Conservation (phyloP, 2,329 filamentous ascomycete genomes). For the Ophiostoma piceae region DNA sequence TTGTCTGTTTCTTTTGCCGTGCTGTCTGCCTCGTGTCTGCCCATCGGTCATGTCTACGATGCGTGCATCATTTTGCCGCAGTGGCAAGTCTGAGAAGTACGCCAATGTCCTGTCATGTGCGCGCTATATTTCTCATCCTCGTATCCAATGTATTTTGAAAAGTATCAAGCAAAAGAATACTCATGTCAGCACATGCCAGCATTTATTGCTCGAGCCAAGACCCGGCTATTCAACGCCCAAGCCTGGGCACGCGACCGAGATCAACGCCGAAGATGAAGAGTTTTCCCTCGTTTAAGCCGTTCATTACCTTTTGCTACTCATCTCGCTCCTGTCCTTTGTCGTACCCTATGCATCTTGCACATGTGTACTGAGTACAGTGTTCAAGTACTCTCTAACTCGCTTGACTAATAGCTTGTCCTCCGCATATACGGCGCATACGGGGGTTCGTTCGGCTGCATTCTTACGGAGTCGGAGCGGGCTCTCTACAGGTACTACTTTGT, state of each 20-base stretch:
- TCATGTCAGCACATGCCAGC: not conserved
- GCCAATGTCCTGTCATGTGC: not conserved
- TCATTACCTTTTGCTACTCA: not conserved
- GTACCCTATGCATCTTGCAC: no score
- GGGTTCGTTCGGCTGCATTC: not conserved
- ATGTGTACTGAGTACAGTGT: not conserved
- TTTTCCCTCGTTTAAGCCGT: not conserved
- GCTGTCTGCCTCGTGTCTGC: not conserved
- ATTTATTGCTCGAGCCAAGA: not conserved
- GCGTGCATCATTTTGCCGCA: no score
- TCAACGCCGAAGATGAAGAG: not conserved
- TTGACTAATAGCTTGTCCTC: not conserved
- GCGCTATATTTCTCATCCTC: not conserved
- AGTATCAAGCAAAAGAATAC: not conserved
- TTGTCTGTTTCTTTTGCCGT: no score
- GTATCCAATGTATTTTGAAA: not conserved
- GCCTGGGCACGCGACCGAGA: not conserved
- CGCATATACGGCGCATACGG: constrained; percentile 9
- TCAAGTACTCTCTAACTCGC: not conserved
- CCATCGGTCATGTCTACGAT: not conserved
- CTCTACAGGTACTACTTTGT: not conserved
- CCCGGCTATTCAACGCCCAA: not conserved
- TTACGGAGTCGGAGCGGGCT: not conserved
- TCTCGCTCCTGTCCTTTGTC: no score
- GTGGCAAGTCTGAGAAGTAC: not conserved